phyloP scores from a whole-genome alignment of 169 alveolate genomes.

The Perkinsus marinus region DNA sequence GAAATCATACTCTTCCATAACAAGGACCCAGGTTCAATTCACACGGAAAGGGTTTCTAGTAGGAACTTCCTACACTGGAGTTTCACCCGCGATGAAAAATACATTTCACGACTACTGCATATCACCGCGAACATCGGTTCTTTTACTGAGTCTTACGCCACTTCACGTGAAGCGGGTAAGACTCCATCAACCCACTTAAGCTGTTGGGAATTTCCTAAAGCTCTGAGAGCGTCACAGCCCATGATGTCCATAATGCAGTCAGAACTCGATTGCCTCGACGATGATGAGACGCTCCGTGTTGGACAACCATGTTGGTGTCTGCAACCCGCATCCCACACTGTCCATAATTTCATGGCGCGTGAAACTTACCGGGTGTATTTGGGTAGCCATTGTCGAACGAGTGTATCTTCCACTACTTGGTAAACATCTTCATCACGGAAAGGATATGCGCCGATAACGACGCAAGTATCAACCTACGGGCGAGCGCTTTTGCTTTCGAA shows the following conservation, averaged over 20 bases:
- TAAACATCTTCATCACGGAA: not conserved
- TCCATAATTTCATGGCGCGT: not conserved
- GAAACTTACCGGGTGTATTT: not conserved
- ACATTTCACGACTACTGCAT: no score
- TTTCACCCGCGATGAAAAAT: no score
- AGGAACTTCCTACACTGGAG: no score
- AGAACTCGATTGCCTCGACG: not conserved
- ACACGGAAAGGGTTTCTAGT: no score
- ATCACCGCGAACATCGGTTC: no score
- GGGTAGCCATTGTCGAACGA: not conserved
- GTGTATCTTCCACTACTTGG: not conserved
- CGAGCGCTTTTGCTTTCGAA: not conserved
- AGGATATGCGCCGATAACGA: not conserved
- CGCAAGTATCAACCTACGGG: not conserved
- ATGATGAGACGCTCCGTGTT: not conserved
- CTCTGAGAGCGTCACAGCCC: not conserved
- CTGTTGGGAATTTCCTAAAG: no score
- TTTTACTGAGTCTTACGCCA: no score
- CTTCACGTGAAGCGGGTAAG: no score
- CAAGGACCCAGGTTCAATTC: no score
- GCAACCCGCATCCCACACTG: not conserved
- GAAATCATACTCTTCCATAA: no score
- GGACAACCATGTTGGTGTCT: not conserved
- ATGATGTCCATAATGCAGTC: not conserved
- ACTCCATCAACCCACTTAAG: not conserved